Conservation (phyloP, 805 yeast genomes). For the Danielia oregonensis region DNA sequence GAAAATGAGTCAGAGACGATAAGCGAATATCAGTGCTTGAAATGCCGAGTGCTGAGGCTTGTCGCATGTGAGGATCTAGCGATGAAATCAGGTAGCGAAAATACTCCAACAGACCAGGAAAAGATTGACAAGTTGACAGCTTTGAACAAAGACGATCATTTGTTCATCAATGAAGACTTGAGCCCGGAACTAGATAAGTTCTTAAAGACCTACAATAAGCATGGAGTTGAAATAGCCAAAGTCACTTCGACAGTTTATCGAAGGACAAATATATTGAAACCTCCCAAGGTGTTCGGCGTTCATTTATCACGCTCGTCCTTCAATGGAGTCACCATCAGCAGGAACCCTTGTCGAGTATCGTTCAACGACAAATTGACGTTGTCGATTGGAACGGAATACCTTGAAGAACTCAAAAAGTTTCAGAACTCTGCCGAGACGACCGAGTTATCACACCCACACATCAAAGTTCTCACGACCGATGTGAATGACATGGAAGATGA, state of each 20-base stretch:
- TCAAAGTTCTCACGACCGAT: conserved; percentile 23
- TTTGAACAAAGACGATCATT: conserved; percentile 30
- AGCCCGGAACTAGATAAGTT: conserved; percentile 46
- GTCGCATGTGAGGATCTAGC: conserved; percentile 24
- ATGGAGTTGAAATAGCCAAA: conserved; percentile 40
- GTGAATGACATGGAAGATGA: conserved; percentile 28
- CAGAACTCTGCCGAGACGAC: conserved; percentile 18
- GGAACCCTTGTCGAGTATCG: conserved; percentile 71
- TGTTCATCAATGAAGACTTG: conserved; percentile 64
- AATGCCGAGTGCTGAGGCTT: conserved; percentile 50
- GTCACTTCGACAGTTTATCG: conserved; percentile 67
- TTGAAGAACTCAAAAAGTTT: conserved; percentile 33
- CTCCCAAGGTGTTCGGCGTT: conserved; percentile 72
- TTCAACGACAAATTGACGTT: conserved; percentile 56
- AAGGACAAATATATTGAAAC: conserved; percentile 53
- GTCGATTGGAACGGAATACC: conserved; percentile 43
- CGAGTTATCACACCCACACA: conserved; percentile 13
- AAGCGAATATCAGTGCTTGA: conserved; percentile 75
- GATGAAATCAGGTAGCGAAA: conserved; percentile 17
- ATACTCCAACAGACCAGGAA: conserved; percentile 6
- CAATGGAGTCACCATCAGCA: conserved; percentile 58
- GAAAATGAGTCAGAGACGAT: conserved; percentile 62
- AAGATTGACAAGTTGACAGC: conserved; percentile 32
- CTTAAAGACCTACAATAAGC: conserved; percentile 43
- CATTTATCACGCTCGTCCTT: conserved; percentile 85